These are phyloP conservation scores for Penicillium roqueforti DNA, from an alignment of 495 filamentous ascomycete species.

Conservation along the genomic window DNA sequence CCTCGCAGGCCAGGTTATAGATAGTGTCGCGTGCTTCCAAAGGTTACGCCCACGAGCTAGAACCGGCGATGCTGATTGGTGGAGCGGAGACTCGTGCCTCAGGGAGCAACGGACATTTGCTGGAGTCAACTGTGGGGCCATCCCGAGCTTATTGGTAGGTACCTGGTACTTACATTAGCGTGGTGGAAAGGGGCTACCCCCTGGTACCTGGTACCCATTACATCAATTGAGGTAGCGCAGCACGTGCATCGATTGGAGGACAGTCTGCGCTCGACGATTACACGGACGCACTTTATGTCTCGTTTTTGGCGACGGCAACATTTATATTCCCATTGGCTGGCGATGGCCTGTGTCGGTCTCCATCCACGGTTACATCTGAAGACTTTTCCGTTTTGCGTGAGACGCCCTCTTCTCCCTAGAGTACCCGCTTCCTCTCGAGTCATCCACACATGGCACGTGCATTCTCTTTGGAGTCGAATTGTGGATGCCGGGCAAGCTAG, in stretches of 20 bases:
- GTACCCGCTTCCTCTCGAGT: too few species aligned
- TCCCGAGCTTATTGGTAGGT: slow-evolving; percentile 21
- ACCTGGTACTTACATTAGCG: slow-evolving; percentile 1
- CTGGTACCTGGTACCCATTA: slow-evolving; percentile 7
- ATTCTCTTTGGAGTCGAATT: too few species aligned
- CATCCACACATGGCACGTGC: too few species aligned
- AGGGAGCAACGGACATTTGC: slow-evolving; percentile 23
- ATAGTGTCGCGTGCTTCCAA: slow-evolving; percentile 45
- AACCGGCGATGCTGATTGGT: slow-evolving; percentile 30
- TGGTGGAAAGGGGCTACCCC: not conserved
- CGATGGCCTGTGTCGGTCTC: not conserved
- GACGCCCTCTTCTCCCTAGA: too few species aligned
- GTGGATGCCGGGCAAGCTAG: too few species aligned
- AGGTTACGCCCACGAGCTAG: slow-evolving; percentile 33
- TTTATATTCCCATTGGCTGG: not conserved
- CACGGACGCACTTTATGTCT: not conserved
- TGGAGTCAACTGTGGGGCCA: slow-evolving; percentile 15
- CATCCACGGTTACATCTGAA: too few species aligned
- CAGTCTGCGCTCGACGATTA: not conserved
- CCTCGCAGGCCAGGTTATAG: not conserved
- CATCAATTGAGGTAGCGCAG: slow-evolving; percentile 21
- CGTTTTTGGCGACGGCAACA: not conserved
- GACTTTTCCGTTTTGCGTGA: too few species aligned
- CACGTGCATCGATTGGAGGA: slow-evolving; percentile 25
- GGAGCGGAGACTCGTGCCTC: slow-evolving; percentile 19